A percentile compares a stretch with the other conserved stretches of the same genome.
Evolutionary conservation across 2,329 filamentous ascomycete genomes (phyloP).

Genomic region (Fusarium austroafricanum): DNA sequence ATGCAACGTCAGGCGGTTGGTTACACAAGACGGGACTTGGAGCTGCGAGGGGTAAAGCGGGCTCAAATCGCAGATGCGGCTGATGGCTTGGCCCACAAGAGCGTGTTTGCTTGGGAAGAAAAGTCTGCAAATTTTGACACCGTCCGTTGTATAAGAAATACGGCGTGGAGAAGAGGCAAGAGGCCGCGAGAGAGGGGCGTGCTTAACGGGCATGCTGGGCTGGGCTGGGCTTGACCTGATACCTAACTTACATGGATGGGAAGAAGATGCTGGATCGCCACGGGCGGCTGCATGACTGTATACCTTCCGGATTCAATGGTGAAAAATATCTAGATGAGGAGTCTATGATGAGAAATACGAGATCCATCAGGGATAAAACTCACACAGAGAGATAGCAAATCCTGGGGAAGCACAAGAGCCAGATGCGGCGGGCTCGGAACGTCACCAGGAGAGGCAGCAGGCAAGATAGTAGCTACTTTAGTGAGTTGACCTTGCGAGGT

Average conservation of each 20-base stretch:
- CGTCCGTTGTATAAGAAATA: neutral
- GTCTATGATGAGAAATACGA: neutral
- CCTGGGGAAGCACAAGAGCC: constrained; percentile 6
- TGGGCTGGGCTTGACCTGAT: too few relatives aligned
- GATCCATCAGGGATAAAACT: neutral
- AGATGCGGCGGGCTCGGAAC: neutral
- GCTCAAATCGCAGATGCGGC: constrained; percentile 18
- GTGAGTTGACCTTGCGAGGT: constrained; percentile 4
- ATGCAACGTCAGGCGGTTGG: constrained; percentile 24
- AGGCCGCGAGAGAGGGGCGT: neutral
- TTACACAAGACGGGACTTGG: constrained; percentile 37
- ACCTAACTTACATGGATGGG: neutral
- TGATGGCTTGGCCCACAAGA: constrained; percentile 15
- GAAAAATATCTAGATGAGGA: neutral
- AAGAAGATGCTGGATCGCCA: constrained; percentile 4
- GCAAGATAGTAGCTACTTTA: too few relatives aligned
- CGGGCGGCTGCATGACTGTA: neutral
- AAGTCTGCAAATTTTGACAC: neutral
- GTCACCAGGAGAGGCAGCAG: too few relatives aligned
- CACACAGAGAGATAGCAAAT: neutral
- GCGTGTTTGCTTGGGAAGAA: constrained; percentile 6
- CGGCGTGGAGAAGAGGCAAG: neutral
- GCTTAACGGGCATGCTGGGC: neutral
- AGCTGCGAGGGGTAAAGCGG: constrained; percentile 35
- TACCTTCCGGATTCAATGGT: constrained; percentile 3